phyloP scores from a whole-genome alignment of 345 rosid genomes.

The Psidium friedrichsthalianum region DNA sequence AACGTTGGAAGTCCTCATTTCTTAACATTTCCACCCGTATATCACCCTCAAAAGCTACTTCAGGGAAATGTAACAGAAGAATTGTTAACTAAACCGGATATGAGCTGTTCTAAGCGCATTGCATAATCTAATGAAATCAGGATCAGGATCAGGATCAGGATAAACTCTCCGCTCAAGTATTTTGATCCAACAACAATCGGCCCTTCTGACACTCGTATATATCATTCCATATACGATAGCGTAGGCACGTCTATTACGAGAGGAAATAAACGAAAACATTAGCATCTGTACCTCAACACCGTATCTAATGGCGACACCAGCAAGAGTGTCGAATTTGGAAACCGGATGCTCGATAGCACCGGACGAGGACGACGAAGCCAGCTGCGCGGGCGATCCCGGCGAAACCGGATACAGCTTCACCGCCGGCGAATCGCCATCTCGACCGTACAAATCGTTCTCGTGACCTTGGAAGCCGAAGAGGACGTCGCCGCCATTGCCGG shows the following conservation, averaged over 20 bases:
- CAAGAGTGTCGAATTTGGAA: slow-evolving; percentile 77
- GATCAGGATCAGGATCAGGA: background rate
- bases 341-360: slow-evolving; percentile 49
- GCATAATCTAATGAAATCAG: background rate
- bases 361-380: slow-evolving; percentile 7
- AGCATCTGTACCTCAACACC: slow-evolving; percentile 68
- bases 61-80: background rate
- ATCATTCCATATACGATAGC: background rate
- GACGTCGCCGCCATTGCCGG: background rate
- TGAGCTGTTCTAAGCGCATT: background rate
- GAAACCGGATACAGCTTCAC: slow-evolving; percentile 12
- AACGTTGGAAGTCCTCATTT: background rate
- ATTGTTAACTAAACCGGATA: background rate
- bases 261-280: background rate
- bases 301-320: slow-evolving; percentile 86
- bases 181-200: background rate
- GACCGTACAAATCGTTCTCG: slow-evolving; percentile 11
- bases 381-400: slow-evolving; percentile 20
- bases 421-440: slow-evolving; percentile 1
- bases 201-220: background rate
- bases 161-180: background rate
- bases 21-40: background rate
- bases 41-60: background rate
- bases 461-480: background rate
- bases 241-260: background rate